Evolutionary conservation across 2,329 filamentous ascomycete species (phyloP).

Genomic region (Emmonsia crescens): DNA sequence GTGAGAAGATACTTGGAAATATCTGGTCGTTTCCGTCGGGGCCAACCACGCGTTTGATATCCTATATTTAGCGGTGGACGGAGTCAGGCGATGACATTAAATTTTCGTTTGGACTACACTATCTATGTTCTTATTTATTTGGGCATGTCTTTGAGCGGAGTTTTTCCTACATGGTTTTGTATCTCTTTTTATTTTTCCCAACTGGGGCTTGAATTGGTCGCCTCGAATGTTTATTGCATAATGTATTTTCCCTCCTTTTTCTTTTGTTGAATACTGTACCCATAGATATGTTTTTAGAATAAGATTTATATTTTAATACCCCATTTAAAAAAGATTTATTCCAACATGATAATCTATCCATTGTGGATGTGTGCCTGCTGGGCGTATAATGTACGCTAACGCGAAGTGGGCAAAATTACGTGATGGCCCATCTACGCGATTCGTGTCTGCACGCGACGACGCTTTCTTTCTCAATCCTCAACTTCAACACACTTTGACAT

Average conservation of each 20-base stretch:
- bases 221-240: not conserved
- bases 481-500: not conserved
- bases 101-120: not conserved
- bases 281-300: not conserved
- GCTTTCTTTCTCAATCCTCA: not conserved
- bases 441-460: conserved; percentile 4
- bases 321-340: not conserved
- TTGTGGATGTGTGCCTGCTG: not conserved
- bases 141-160: not conserved
- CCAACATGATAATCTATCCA: not conserved
- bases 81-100: not conserved
- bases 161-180: not conserved
- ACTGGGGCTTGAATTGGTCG: not conserved
- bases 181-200: not conserved
- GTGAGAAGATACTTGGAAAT: not conserved
- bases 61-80: not conserved
- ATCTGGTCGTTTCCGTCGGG: not conserved
- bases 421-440: not conserved
- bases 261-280: not conserved
- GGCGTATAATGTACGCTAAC: not conserved
- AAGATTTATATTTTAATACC: not conserved
- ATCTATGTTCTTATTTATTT: not conserved
- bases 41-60: not conserved
- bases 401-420: conserved; percentile 1
- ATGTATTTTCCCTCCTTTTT: not conserved